Evolutionary conservation across 2,329 filamentous ascomycete species (phyloP).

Genomic region (Trematosphaeria pertusa): DNA sequence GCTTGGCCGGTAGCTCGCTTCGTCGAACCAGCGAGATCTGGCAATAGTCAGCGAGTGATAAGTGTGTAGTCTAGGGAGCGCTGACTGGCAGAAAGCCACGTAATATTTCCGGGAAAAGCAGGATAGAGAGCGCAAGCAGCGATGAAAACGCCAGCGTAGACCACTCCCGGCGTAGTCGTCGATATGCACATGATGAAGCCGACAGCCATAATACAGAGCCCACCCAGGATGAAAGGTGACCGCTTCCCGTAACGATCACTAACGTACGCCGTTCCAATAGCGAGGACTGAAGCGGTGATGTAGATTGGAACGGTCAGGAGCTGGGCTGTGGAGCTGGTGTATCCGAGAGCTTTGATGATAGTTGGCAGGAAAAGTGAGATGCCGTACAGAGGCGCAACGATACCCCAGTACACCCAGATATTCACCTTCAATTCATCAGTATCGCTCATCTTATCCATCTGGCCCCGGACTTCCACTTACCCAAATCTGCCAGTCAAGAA

Average conservation of each 20-base stretch:
- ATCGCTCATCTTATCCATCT: no score
- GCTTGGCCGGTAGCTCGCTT: conserved; percentile 59
- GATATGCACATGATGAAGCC: conserved; percentile 49
- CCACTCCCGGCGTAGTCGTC: conserved; percentile 38
- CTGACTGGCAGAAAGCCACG: conserved; percentile 61
- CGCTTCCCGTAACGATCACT: conserved; percentile 43
- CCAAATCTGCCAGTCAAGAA: conserved; percentile 58
- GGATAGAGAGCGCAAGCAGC: conserved; percentile 47
- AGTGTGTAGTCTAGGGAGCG: no score
- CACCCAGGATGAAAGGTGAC: conserved; percentile 43
- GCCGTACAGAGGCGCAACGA: conserved; percentile 50
- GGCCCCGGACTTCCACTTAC: no score
- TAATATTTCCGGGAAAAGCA: conserved; percentile 50
- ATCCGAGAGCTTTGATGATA: conserved; percentile 51
- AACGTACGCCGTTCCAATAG: conserved; percentile 38
- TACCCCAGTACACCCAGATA: conserved; percentile 68
- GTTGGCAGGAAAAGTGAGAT: conserved; percentile 56
- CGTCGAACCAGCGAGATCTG: conserved; percentile 60
- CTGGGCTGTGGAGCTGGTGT: conserved; percentile 49
- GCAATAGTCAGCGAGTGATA: conserved; percentile 30
- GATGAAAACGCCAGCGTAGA: conserved; percentile 49
- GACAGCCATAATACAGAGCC: conserved; percentile 40
- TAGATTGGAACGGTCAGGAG: conserved; percentile 55
- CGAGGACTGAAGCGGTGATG: conserved; percentile 44
- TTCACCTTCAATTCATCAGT: conserved; percentile 35